Base-by-base conservation (phyloP, 2,329 filamentous ascomycete species). In the Fusarium sp. region DNA sequence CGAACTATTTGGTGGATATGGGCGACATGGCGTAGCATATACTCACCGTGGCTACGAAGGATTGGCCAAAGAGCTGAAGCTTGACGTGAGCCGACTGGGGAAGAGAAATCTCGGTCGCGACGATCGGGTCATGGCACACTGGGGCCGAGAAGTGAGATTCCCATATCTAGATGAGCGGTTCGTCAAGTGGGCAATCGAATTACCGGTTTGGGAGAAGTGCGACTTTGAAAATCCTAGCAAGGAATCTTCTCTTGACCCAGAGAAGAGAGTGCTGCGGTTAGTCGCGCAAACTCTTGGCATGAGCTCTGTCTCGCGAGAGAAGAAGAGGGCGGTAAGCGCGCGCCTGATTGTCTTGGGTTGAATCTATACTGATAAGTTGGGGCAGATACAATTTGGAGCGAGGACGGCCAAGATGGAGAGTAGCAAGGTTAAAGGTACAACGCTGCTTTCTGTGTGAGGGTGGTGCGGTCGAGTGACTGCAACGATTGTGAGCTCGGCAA, bases 101-200 rank as follows among this genome's bases (percentile, higher is more conserved):
- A 94, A 96, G 80, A 90, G 96, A n/a, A 99, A 99, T 71, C 87
- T 99, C 8, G 97, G 96, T 5, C 90, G 96, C 10, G 96, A 99
- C 76, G 97, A 99, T 80, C 89, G 96, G 27, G 92, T 95, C 16
- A 94, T 98, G 80, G 91, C 94, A 3, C 89, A 97, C 76, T 98
- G 95, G 92, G 90, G 93, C 13, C 91, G 91, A 65, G 96, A 99
- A 80, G 92, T 92, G 34, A 89, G 96, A 37, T 98, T 97, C 77
- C 96, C 97, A 0, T 99, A 89, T 75, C 87, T 99, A 0, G 96
- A 98, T 66, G 96, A 99, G 80, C 85, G 88, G 3, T 87, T 99
- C 46, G 90, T 98, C n/a, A 85, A 85, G 28, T 96, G 94, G 89
- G 92, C 93, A 7, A 87, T 98, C 28, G 84, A 84, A 44, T 84